Base-by-base conservation (phyloP, 345 rosid species). In the Eucalyptus globulus region DNA sequence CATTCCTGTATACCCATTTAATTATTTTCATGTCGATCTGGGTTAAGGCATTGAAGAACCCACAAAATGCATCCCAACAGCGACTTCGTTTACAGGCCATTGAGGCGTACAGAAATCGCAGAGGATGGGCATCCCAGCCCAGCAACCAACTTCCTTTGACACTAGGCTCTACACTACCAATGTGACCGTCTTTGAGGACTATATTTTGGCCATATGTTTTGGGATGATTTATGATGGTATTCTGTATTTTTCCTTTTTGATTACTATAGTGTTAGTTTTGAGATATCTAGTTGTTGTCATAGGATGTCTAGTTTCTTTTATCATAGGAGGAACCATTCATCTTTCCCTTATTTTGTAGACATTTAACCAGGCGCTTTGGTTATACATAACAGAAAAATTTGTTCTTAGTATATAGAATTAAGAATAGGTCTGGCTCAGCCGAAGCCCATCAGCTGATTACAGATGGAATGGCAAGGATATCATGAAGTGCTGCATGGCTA, bases 1-100 rank as follows among this genome's bases (percentile, higher is more conserved):
- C 40, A 26, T 86, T 86, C 34, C 54, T 1, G 5, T 9, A 4
- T 27, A 50, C 56, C 50, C 37, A 26, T 50, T n/a, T 27, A 45
- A 24, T 14, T 49, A 14, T 27, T 51, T 81, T 24, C 86, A 26
- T 49, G 76, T 81, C 62, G 65, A 56, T 56, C 87, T 86, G 58
- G 26, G 87, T 91, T 86, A 91, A 97, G 99, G 93, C 89, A 44
- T 87, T 89, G 89, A 97, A 93, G 92, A 86, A 89, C 80, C 87
- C 86, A 14, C 89, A 88, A 45, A 94, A 90, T 92, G 98, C 95
- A 89, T 97, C 96, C 2, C 90, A 93, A 86, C 96, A 97, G 92
- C 94, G 99, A 91, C 90, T 93, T 67, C 94, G 99, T 56, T 93
- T 96, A 88, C 95, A 92, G 87, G 98, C 98, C 60, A 93, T 97